Evolutionary conservation across 441 rosid species (phyloP).

Genomic region (Theobroma grandiflorum): DNA sequence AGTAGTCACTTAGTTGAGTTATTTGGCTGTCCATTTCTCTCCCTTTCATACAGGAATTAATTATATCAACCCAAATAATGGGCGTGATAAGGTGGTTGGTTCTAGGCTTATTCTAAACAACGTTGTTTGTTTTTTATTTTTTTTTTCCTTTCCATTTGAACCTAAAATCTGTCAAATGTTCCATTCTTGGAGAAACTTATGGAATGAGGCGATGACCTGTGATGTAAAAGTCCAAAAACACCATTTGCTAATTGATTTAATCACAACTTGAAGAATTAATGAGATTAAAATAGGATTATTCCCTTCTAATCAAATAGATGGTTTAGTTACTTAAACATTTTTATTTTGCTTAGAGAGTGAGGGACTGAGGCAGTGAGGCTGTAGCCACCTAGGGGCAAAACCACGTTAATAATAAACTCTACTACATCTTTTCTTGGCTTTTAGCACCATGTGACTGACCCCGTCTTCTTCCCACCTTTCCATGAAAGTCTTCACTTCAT

Average conservation of each 20-base stretch:
- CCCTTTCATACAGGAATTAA: not conserved
- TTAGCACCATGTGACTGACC: slow-evolving; percentile 49
- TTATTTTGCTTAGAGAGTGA: not conserved
- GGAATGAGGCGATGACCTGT: not conserved
- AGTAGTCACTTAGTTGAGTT: not conserved
- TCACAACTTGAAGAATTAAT: slow-evolving; percentile 8
- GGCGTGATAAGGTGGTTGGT: slow-evolving; percentile 2
- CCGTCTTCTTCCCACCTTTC: slow-evolving; percentile 34
- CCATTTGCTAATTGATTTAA: not conserved
- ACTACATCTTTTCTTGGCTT: not conserved
- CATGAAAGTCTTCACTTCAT: slow-evolving; percentile 36
- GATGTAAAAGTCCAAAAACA: slow-evolving; percentile 10
- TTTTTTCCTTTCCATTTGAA: not conserved
- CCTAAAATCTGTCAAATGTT: slow-evolving; percentile 1
- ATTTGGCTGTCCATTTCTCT: not conserved
- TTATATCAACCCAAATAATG: not conserved
- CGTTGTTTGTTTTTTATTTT: not conserved
- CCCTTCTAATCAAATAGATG: not conserved
- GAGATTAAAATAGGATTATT: not conserved
- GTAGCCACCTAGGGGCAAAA: not conserved
- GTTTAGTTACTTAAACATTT: not conserved
- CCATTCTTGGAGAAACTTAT: not conserved
- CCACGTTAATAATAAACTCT: slow-evolving; percentile 5
- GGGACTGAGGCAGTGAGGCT: not conserved
- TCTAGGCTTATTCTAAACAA: not conserved